A percentile compares a stretch with the other conserved stretches of the same genome.
Conservation (phyloP, 495 filamentous ascomycete genomes). For the Hypoxylon fragiforme region DNA sequence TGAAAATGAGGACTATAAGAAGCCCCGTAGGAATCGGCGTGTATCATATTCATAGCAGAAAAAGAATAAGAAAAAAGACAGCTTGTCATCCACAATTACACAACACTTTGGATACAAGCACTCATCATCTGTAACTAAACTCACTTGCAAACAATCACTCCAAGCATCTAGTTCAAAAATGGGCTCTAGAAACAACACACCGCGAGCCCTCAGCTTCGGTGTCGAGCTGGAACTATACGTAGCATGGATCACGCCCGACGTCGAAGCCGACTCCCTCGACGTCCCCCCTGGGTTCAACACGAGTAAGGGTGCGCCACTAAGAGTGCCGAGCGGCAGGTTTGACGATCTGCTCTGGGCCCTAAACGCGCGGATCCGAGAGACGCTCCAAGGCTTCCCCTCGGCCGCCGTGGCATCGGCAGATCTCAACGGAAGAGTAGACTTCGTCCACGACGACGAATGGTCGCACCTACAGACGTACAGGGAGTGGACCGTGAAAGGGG, state of each 20-base stretch:
- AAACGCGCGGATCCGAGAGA: not conserved
- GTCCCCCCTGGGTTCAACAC: not conserved
- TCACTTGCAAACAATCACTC: too few relatives aligned
- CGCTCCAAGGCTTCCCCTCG: not conserved
- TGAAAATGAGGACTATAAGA: too few relatives aligned
- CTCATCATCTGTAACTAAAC: too few relatives aligned
- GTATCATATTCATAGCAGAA: too few relatives aligned
- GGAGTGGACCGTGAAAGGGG: slow-evolving; percentile 4
- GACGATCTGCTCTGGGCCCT: not conserved
- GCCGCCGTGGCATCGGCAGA: too few relatives aligned
- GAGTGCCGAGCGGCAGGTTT: not conserved
- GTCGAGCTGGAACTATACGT: slow-evolving; percentile 32
- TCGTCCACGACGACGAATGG: not conserved
- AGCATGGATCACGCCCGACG: not conserved
- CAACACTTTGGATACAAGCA: too few relatives aligned
- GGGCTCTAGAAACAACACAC: too few relatives aligned
- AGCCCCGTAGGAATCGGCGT: too few relatives aligned
- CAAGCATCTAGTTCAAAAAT: too few relatives aligned
- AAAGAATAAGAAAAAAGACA: too few relatives aligned
- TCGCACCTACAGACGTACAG: not conserved
- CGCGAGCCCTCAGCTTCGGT: slow-evolving; percentile 25
- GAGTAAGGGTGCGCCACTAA: not conserved
- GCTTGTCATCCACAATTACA: too few relatives aligned
- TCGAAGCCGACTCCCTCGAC: not conserved
- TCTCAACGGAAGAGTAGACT: not conserved